Percentiles rank a stretch among this genome's conserved stretches.
Conservation (phyloP, 2,329 filamentous ascomycete species). For the Fusarium phyllophilum region DNA sequence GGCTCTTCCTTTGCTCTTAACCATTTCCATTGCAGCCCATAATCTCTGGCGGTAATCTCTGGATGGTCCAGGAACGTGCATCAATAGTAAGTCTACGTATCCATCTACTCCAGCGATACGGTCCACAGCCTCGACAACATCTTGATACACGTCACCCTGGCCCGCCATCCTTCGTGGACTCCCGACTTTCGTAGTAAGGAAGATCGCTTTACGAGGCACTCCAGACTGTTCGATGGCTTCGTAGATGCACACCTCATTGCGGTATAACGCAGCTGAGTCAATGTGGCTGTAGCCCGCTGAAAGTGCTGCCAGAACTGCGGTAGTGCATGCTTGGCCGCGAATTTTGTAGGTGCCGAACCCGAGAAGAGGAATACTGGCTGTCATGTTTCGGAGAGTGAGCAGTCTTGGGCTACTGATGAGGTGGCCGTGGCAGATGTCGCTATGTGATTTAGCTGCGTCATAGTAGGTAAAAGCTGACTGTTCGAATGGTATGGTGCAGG, state of each 20-base stretch:
- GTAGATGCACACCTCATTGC: slow-evolving; percentile 74
- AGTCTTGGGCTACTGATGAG: slow-evolving; percentile 22
- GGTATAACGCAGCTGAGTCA: slow-evolving; percentile 72
- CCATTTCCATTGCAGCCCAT: slow-evolving; percentile 73
- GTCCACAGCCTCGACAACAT: slow-evolving; percentile 68
- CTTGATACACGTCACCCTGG: slow-evolving; percentile 66
- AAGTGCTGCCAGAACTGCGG: slow-evolving; percentile 68
- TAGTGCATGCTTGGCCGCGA: slow-evolving; percentile 61
- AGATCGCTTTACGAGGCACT: slow-evolving; percentile 68
- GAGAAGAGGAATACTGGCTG: slow-evolving; percentile 66
- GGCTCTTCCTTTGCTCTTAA: slow-evolving; percentile 67
- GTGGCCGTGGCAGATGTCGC: background rate
- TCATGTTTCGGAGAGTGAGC: slow-evolving; percentile 40
- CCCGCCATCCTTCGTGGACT: slow-evolving; percentile 48
- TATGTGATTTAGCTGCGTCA: background rate
- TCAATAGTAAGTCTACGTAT: slow-evolving; percentile 77
- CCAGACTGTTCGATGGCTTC: slow-evolving; percentile 67
- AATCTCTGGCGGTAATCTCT: slow-evolving; percentile 65
- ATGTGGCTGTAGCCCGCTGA: slow-evolving; percentile 70
- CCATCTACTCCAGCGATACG: slow-evolving; percentile 67
- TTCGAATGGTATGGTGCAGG: background rate
- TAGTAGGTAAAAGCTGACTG: background rate
- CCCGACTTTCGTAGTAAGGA: slow-evolving; percentile 77
- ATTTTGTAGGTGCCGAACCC: slow-evolving; percentile 79
- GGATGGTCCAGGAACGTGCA: slow-evolving; percentile 71